Evolutionary conservation across 768 basidiomycete genomes (phyloP).

Genomic region (Thelephora ganbajun): DNA sequence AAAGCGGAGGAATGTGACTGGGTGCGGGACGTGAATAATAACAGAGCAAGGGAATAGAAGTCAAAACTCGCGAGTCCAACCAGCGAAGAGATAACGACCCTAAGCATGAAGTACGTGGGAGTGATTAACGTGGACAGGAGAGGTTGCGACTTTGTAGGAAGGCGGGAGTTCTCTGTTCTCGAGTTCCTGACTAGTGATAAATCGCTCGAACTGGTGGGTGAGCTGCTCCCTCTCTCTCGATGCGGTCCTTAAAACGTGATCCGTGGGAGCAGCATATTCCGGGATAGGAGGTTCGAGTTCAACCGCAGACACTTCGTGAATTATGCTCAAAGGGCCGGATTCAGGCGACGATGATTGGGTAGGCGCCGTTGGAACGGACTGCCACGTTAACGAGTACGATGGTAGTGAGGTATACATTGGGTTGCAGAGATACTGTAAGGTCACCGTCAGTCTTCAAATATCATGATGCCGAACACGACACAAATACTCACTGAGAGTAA

Average conservation of each 20-base stretch:
- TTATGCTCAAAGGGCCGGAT: constrained; percentile 5
- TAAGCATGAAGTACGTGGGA: too few relatives aligned
- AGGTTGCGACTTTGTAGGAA: constrained; percentile 32
- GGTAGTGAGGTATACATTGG: constrained; percentile 72
- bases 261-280: too few relatives aligned
- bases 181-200: constrained; percentile 72
- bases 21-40: too few relatives aligned
- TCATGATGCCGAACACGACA: background rate
- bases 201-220: constrained; percentile 46
- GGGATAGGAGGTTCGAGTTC: too few relatives aligned
- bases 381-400: constrained; percentile 34
- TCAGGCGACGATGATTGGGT: constrained; percentile 4
- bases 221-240: too few relatives aligned
- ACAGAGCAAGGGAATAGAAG: too few relatives aligned
- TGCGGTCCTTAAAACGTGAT: too few relatives aligned
- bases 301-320: background rate
- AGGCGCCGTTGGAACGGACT: constrained; percentile 17
- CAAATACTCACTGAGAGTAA: constrained; percentile 62
- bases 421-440: constrained; percentile 61
- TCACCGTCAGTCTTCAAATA: constrained; percentile 1
- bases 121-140: background rate
- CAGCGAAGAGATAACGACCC: too few relatives aligned
- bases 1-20: too few relatives aligned
- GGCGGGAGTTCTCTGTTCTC: constrained; percentile 80
- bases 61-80: too few relatives aligned